Evolutionary conservation across 306 rosid genomes (phyloP).

Genomic region (Hylodesmum podocarpum): DNA sequence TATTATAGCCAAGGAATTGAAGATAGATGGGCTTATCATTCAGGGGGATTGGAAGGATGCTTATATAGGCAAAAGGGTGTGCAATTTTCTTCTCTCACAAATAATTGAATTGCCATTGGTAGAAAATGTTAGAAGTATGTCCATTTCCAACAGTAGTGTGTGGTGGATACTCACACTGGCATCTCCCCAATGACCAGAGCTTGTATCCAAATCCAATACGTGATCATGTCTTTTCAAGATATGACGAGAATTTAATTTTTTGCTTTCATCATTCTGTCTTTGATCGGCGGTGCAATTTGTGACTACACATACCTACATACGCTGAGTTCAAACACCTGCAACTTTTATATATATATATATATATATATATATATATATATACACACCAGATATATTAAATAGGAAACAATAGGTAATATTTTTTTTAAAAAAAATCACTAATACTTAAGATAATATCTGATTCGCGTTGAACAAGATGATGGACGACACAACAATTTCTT

Average conservation of each 20-base stretch:
- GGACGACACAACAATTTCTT: too few relatives aligned
- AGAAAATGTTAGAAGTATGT: constrained; percentile 20
- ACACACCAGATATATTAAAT: too few relatives aligned
- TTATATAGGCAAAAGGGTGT: constrained; percentile 37
- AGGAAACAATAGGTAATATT: too few relatives aligned
- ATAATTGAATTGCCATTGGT: constrained; percentile 34
- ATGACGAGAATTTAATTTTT: neutral
- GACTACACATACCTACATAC: neutral
- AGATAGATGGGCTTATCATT: constrained; percentile 1
- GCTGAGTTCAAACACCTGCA: neutral
- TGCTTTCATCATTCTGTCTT: neutral
- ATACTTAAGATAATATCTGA: too few relatives aligned
- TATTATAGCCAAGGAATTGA: neutral
- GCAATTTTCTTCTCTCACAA: constrained; percentile 33
- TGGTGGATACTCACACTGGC: constrained; percentile 25
- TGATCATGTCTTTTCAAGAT: neutral
- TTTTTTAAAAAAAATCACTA: too few relatives aligned
- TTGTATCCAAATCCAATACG: neutral
- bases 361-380: too few relatives aligned
- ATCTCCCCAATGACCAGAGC: neutral
- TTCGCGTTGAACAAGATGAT: too few relatives aligned
- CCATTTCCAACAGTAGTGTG: constrained; percentile 28
- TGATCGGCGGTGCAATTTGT: neutral
- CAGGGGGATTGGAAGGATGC: neutral
- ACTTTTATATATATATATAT: too few relatives aligned